Conservation (phyloP, 2,329 filamentous ascomycete species). For the Colletotrichum agaves region DNA sequence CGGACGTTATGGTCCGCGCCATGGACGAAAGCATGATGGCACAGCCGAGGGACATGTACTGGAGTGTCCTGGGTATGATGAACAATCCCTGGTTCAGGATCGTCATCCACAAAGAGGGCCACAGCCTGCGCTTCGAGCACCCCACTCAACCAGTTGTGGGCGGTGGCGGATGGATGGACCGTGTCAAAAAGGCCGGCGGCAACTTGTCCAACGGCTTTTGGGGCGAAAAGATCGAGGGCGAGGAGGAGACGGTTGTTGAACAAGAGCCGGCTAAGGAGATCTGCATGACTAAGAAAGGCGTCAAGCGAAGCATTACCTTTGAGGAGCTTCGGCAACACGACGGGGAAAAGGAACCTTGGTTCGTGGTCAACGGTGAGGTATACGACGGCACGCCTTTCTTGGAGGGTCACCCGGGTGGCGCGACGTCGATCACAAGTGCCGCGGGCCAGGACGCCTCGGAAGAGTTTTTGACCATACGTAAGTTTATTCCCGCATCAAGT, state of each 20-base stretch:
- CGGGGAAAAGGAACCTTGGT: slow-evolving; percentile 78
- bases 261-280: slow-evolving; percentile 72
- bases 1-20: slow-evolving; percentile 82
- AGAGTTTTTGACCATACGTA: slow-evolving; percentile 92
- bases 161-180: slow-evolving; percentile 92
- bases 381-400: slow-evolving; percentile 88
- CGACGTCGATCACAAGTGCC: slow-evolving; percentile 82
- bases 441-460: slow-evolving; percentile 87
- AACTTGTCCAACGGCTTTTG: slow-evolving; percentile 85
- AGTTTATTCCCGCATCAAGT: slow-evolving; percentile 49
- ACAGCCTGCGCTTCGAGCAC: slow-evolving; percentile 80
- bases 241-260: slow-evolving; percentile 52
- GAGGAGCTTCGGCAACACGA: slow-evolving; percentile 78
- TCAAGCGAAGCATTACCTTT: slow-evolving; percentile 72
- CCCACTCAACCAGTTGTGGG: slow-evolving; percentile 84
- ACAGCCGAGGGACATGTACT: slow-evolving; percentile 94
- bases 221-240: slow-evolving; percentile 76
- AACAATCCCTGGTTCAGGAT: slow-evolving; percentile 95
- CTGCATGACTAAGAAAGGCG: slow-evolving; percentile 77
- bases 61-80: slow-evolving; percentile 97
- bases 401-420: slow-evolving; percentile 85
- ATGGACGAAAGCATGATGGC: slow-evolving; percentile 93
- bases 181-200: slow-evolving; percentile 84
- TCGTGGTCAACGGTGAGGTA: slow-evolving; percentile 87
- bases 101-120: slow-evolving; percentile 74